These are phyloP conservation scores for Oryza meridionalis DNA, from an alignment of 176 grass and related monocot species.

Conservation along the genomic window DNA sequence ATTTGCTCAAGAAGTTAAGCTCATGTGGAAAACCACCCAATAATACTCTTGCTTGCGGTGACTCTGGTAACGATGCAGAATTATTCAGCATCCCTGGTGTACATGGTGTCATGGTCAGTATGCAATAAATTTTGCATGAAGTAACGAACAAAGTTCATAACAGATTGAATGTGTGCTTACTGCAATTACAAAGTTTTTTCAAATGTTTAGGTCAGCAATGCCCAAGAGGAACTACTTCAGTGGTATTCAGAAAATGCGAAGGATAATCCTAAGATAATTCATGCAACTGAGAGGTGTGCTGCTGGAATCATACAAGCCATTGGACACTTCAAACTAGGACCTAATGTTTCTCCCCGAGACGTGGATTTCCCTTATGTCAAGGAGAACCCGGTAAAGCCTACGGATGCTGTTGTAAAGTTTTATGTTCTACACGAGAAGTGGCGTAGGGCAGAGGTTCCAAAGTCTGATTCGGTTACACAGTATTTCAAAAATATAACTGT, in stretches of 20 bases:
- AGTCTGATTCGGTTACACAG: constrained; percentile 55
- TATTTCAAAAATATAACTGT: constrained; percentile 70
- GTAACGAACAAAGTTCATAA: constrained; percentile 23
- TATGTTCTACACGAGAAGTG: constrained; percentile 82
- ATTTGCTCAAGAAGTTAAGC: constrained; percentile 82
- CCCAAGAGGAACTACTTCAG: constrained; percentile 76
- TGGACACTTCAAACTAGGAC: constrained; percentile 71
- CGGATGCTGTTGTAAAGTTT: constrained; percentile 61
- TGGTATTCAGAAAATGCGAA: constrained; percentile 73
- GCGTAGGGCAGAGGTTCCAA: constrained; percentile 60
- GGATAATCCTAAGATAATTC: constrained; percentile 71
- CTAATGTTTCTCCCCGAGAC: constrained; percentile 75
- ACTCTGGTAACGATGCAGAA: constrained; percentile 90
- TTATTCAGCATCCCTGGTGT: constrained; percentile 82
- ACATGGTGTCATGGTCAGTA: constrained; percentile 86
- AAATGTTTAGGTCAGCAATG: constrained; percentile 75
- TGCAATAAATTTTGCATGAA: constrained; percentile 18
- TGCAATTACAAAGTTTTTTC: constrained; percentile 36
- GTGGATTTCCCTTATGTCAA: constrained; percentile 56
- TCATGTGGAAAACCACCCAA: constrained; percentile 68
- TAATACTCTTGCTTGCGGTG: constrained; percentile 87
- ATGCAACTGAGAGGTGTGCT: constrained; percentile 76
- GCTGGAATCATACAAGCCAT: constrained; percentile 91
- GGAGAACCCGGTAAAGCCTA: constrained; percentile 51
- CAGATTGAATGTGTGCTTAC: constrained; percentile 2